These are phyloP conservation scores for Oryza rufipogon DNA, from an alignment of 176 grass and related monocot species.

Conservation along the genomic window DNA sequence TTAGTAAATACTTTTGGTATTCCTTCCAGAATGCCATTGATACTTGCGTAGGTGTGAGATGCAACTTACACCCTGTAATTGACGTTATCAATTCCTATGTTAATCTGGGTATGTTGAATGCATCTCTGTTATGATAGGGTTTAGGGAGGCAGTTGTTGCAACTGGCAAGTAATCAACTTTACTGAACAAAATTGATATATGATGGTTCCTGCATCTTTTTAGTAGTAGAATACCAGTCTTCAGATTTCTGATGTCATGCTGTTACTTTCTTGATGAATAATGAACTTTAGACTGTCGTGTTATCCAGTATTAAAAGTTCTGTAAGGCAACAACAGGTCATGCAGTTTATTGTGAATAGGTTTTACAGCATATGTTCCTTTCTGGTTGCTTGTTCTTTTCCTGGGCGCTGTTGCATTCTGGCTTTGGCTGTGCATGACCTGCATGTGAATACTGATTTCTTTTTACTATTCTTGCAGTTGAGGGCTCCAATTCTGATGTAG, in stretches of 20 bases:
- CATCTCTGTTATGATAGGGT: constrained; percentile 6
- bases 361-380: neutral
- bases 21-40: neutral
- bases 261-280: constrained; percentile 14
- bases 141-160: constrained; percentile 16
- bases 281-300: neutral
- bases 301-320: neutral
- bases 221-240: neutral
- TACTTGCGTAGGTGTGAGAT: constrained; percentile 4
- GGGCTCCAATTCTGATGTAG: constrained; percentile 55
- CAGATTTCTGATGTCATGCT: neutral
- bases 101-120: neutral
- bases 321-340: neutral
- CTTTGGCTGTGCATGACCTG: neutral
- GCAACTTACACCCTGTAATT: neutral
- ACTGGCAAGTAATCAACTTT: neutral
- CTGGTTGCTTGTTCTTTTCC: constrained; percentile 27
- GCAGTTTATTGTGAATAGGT: constrained; percentile 9
- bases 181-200: neutral
- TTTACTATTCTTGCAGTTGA: constrained; percentile 56
- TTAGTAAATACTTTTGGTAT: neutral
- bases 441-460: constrained; percentile 7
- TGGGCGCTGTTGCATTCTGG: neutral
- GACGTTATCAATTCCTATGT: constrained; percentile 1
- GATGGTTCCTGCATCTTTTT: neutral